A percentile compares a stretch with the other conserved stretches of the same genome.
These are phyloP conservation scores for Blastocladiella emersonii DNA, from an alignment of 371 early-diverging fungal species.

Conservation along the genomic window DNA sequence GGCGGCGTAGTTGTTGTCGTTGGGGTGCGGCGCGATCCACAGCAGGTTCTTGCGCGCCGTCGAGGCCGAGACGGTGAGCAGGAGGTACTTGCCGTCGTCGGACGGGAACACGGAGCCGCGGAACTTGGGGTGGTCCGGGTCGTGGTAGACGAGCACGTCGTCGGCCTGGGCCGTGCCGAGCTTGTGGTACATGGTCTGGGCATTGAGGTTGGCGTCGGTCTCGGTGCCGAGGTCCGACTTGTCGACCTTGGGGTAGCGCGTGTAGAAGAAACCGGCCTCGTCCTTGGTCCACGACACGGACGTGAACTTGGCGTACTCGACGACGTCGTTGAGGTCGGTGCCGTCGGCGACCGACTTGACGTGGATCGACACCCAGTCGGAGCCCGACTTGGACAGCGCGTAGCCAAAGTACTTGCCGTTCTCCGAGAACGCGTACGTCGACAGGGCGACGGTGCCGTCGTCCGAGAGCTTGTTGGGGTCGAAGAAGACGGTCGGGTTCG, in stretches of 20 bases:
- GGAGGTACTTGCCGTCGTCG: constrained; percentile 40
- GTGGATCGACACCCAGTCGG: constrained; percentile 47
- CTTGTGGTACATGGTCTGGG: constrained; percentile 26
- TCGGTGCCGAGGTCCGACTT: constrained; percentile 43
- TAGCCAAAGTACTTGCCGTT: constrained; percentile 34
- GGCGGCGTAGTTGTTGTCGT: constrained; percentile 6
- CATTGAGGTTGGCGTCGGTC: constrained; percentile 28
- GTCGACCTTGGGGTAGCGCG: constrained; percentile 21
- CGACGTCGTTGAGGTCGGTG: constrained; percentile 13
- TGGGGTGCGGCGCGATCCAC: constrained; percentile 27
- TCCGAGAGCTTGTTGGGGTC: constrained; percentile 33
- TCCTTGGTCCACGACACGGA: constrained; percentile 38
- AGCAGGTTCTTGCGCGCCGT: constrained; percentile 37
- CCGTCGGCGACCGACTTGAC: constrained; percentile 21
- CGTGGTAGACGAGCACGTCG: constrained; percentile 25
- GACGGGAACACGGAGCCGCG: constrained; percentile 18
- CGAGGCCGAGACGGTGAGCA: constrained; percentile 23
- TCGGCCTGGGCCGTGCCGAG: constrained; percentile 38
- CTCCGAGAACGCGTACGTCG: constrained; percentile 27
- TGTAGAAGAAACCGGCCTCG: constrained; percentile 48
- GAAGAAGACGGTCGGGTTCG: constrained; percentile 27
- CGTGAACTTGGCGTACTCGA: constrained; percentile 45
- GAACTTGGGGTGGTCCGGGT: constrained; percentile 30
- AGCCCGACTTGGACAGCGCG: constrained; percentile 9
- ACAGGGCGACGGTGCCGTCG: constrained; percentile 31